Evolutionary conservation across 768 basidiomycete species (phyloP).

Genomic region (Lentinula edodes): DNA sequence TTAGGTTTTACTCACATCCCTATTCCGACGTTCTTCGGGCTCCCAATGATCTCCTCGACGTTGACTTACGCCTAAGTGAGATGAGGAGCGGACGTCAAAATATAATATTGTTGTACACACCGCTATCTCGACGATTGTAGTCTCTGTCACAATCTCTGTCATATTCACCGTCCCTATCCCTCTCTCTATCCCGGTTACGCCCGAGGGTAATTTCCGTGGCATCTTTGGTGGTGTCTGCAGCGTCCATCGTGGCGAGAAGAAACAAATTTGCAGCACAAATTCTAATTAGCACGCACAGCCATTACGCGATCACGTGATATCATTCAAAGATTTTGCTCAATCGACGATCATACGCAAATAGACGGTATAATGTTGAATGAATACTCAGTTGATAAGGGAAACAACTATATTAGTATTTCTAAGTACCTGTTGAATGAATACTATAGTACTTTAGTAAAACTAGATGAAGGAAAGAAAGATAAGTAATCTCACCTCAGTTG

Average conservation of each 20-base stretch:
- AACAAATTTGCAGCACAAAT: not conserved
- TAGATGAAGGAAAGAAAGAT: no score
- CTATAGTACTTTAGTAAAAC: no score
- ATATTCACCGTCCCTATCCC: constrained; percentile 36
- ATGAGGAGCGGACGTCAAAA: not conserved
- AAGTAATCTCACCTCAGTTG: no score
- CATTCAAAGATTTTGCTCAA: not conserved
- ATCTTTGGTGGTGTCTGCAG: constrained; percentile 62
- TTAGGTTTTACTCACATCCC: constrained; percentile 46
- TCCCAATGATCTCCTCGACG: constrained; percentile 75
- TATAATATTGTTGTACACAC: constrained; percentile 24
- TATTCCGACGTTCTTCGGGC: constrained; percentile 69
- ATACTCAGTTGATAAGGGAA: no score
- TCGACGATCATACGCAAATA: no score
- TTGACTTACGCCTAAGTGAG: constrained; percentile 29
- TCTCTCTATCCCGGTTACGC: constrained; percentile 20
- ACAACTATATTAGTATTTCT: no score
- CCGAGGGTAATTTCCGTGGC: constrained; percentile 26
- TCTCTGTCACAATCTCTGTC: constrained; percentile 26
- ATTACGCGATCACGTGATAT: not conserved
- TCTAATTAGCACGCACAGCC: not conserved
- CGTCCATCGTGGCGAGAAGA: constrained; percentile 43
- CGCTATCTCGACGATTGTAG: constrained; percentile 40
- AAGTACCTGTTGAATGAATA: no score
- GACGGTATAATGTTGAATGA: no score